Conservation (phyloP, 2,329 filamentous ascomycete species). For the Lasiodiplodia gonubiensis region DNA sequence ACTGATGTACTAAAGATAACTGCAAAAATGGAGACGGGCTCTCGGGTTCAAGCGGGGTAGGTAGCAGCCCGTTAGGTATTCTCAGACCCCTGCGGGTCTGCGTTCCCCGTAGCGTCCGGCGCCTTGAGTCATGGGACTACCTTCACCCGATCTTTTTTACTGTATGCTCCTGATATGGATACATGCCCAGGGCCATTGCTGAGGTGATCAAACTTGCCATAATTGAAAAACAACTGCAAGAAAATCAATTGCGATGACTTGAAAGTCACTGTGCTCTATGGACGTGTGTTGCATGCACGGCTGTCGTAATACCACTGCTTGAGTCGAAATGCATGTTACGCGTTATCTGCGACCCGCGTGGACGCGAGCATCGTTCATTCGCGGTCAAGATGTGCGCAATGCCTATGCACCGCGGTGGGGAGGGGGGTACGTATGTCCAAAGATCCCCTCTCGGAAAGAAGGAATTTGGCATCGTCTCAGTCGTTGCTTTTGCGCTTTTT, state of each 20-base stretch:
- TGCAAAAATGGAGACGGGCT: background rate
- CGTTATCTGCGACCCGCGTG: background rate
- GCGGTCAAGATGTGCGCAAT: background rate
- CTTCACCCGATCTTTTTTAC: background rate
- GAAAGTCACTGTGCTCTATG: background rate
- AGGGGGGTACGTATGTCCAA: background rate
- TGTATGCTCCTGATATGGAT: background rate
- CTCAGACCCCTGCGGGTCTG: background rate
- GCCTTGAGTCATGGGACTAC: background rate
- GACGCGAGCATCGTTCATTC: background rate
- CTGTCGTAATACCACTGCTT: background rate
- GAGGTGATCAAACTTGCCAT: background rate
- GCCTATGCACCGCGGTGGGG: background rate
- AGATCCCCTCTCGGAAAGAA: background rate
- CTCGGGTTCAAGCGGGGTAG: background rate
- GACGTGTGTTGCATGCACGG: background rate
- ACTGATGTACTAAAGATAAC: constrained; percentile 11
- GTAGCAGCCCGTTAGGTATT: background rate
- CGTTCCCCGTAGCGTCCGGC: background rate
- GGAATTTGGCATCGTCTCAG: background rate
- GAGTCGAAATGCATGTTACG: background rate
- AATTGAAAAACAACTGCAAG: background rate
- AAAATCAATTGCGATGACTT: background rate
- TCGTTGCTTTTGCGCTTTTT: background rate
- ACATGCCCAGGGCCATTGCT: background rate